Evolutionary conservation across 305 asterid genomes (phyloP).

Genomic region (Rubia occidens): DNA sequence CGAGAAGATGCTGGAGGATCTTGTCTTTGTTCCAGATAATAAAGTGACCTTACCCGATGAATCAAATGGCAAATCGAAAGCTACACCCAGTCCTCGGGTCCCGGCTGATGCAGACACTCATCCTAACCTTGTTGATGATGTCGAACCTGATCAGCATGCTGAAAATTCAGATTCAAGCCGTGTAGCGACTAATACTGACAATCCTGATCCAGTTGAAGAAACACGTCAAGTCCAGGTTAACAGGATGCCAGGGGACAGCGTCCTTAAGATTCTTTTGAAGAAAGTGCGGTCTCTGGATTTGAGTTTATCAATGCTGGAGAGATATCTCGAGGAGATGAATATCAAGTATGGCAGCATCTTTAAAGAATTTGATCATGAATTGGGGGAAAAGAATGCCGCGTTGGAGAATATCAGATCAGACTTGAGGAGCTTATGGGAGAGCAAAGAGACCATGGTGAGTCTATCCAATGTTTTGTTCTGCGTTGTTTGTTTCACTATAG

Average conservation of each 20-base stretch:
- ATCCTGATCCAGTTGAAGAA: slow-evolving; percentile 68
- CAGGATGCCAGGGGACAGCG: slow-evolving; percentile 96
- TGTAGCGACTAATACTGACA: slow-evolving; percentile 31
- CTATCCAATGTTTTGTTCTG: slow-evolving; percentile 10
- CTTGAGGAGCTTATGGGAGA: slow-evolving; percentile 45
- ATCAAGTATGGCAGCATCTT: slow-evolving; percentile 58
- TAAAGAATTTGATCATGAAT: slow-evolving; percentile 51
- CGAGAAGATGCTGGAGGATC: slow-evolving; percentile 94
- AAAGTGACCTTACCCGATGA: slow-evolving; percentile 39
- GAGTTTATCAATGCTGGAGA: slow-evolving; percentile 71
- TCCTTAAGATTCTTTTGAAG: slow-evolving; percentile 80
- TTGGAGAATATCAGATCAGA: slow-evolving; percentile 56
- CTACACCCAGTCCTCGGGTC: slow-evolving; percentile 28
- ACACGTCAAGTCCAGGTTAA: slow-evolving; percentile 55
- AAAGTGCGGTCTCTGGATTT: slow-evolving; percentile 81
- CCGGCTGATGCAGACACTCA: slow-evolving; percentile 29
- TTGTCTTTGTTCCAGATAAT: slow-evolving; percentile 45
- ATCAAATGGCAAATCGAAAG: slow-evolving; percentile 30
- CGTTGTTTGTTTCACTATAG: slow-evolving; percentile 6
- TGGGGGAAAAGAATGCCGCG: slow-evolving; percentile 42
- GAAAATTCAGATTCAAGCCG: slow-evolving; percentile 36
- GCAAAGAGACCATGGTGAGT: slow-evolving; percentile 66
- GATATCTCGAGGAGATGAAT: slow-evolving; percentile 70
- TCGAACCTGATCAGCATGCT: slow-evolving; percentile 23
- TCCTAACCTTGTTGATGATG: slow-evolving; percentile 43